Base-by-base conservation (phyloP, 148 eudicot genomes). In the Drosera capensis region DNA sequence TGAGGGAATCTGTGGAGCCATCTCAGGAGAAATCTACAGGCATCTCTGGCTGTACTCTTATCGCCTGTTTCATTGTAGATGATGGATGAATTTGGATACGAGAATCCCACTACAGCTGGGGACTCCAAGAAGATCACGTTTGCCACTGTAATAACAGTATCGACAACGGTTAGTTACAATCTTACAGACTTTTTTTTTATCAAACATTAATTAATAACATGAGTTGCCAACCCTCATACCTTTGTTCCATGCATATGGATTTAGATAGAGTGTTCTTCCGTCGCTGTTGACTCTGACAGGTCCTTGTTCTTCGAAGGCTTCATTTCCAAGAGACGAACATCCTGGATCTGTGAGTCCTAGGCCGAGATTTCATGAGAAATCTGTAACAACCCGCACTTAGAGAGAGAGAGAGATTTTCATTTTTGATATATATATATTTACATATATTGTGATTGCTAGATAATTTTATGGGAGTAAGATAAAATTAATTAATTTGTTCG, bases 311-410 rank as follows among this genome's bases (percentile, higher is more conserved):
- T 66, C 53, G 82, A 86, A 68, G 46, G 95, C 95, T 57, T 93
- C 95, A 47, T 78, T 81, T 4, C 72, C 95, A 14, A 86, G 57
- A 25, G 95, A 86, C 11, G 95, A 86, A 67, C 95, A 86, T 28
- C 86, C 95, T 1, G 93, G 86, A 1, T 93, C 95, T 86, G n/a
- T n/a, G n/a, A n/a, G n/a, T n/a, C n/a, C n/a, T n/a, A n/a, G n/a
- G n/a, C n/a, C n/a, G n/a, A n/a, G n/a, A n/a, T n/a, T n/a, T n/a
- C n/a, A n/a, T n/a, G n/a, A n/a, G n/a, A n/a, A n/a, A n/a, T n/a
- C 65, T 20, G 38, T 14, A 41, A n/a, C n/a, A n/a, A n/a, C n/a
- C n/a, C n/a, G n/a, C n/a, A n/a, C n/a, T n/a, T n/a, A n/a, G n/a
- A n/a, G n/a, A n/a, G n/a, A n/a, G n/a, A n/a, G n/a, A n/a, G n/a